Base-by-base conservation (phyloP, 2,329 filamentous ascomycete species). In the Cladosporium sp. region DNA sequence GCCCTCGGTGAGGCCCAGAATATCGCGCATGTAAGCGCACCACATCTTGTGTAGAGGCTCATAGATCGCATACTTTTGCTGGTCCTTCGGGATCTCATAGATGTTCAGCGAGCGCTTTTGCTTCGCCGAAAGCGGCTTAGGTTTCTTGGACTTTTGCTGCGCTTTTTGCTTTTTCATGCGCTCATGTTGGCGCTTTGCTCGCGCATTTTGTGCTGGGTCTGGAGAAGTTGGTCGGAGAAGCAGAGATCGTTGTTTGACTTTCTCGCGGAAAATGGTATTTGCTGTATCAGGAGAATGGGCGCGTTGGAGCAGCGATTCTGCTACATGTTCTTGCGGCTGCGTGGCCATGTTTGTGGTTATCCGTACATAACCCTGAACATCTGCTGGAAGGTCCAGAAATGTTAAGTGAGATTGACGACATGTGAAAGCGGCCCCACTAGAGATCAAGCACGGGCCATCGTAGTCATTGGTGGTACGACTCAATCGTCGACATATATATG, bases 11-110 rank as follows among this genome's bases (percentile, higher is more conserved):
- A 83, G 69, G 4, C 87, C 88, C 1, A 97, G 74, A 0, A 97
- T 77, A 64, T 97, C 92, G 55, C 86, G 83, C 68, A 94, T 88
- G 73, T 99, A 99, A 3, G 83, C 86, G 36, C 86, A 74, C 94
- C 94, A 99, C 62, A 99, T 77, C 15, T 74, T 73, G 70, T 95
- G 84, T 64, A 99, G 75, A 0, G 88, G 88, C 64, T 85, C 82
- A 71, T 94, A 97, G 32, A 93, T 81, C 4, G 79, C 79, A 68
- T 95, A 95, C 61, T 85, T 86, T 64, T 83, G 82, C 57, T 87
- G 83, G 35, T 81, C 75, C 59, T 83, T 83, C 0, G 89, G 87
- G 5, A 97, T 81, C 10, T 89, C 83, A 74, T 95, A 87, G 15
- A 97, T 78, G 10, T 85, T 83, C 0, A 91, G 79, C 4, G 76